Percentiles rank a stretch among this genome's conserved stretches.
Evolutionary conservation across 352 stramenopile genomes (phyloP).

Genomic region (Globisporangium parvum): DNA sequence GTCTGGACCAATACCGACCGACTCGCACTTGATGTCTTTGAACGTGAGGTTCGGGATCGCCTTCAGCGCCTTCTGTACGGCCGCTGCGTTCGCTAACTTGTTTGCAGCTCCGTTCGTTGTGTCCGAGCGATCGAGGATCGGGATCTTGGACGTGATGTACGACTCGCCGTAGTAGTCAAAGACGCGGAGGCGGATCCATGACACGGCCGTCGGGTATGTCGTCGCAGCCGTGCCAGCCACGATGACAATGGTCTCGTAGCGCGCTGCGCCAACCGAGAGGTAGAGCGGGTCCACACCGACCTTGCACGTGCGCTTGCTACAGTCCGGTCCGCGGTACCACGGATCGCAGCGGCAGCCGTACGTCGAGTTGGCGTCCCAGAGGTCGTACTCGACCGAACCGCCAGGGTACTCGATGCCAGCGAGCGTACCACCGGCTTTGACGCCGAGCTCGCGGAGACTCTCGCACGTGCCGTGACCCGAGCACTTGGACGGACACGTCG

Average conservation of each 20-base stretch:
- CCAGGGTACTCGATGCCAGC: conserved; percentile 20
- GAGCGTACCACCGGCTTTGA: conserved; percentile 37
- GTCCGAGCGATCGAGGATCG: conserved; percentile 6
- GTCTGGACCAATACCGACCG: conserved; percentile 2
- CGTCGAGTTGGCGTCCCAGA: conserved; percentile 79
- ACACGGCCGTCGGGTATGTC: conserved; percentile 2
- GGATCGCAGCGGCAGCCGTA: conserved; percentile 88
- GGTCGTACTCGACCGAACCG: conserved; percentile 33
- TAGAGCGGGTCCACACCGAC: conserved; percentile 69
- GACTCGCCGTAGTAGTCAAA: conserved; percentile 68
- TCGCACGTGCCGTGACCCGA: conserved; percentile 68
- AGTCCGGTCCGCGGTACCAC: conserved; percentile 85
- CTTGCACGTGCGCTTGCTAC: conserved; percentile 56
- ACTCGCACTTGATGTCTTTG: conserved; percentile 29
- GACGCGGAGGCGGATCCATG: conserved; percentile 41
- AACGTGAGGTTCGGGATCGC: conserved; percentile 49
- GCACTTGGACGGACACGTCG: conserved; percentile 65
- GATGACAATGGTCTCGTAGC: conserved; percentile 48
- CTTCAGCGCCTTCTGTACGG: conserved; percentile 30
- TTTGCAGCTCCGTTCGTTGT: background rate
- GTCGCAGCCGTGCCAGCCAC: conserved; percentile 13
- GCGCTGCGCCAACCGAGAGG: conserved; percentile 25
- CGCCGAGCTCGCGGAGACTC: conserved; percentile 50
- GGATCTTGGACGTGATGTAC: conserved; percentile 54
- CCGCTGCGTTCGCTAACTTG: conserved; percentile 7